Percentiles rank a stretch among this genome's conserved stretches.
phyloP scores from a whole-genome alignment of 352 stramenopile species.

The Phytophthora tentaculata region DNA sequence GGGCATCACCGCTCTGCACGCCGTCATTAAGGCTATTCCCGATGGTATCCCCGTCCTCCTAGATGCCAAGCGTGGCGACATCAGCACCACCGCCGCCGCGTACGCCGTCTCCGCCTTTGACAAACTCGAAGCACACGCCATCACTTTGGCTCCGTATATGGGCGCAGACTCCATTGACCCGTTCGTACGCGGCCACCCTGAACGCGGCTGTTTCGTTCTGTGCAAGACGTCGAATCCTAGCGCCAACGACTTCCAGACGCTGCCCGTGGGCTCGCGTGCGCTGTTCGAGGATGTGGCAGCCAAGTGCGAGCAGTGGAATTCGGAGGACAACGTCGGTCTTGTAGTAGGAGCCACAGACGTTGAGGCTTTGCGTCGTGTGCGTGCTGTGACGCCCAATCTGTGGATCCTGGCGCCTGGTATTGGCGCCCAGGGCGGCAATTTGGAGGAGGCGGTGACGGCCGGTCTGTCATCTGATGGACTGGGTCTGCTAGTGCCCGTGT shows the following conservation, averaged over 20 bases:
- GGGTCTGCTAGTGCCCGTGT: slow-evolving; percentile 97
- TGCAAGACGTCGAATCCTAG: slow-evolving; percentile 99
- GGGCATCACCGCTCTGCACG: slow-evolving; percentile 89
- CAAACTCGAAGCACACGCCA: slow-evolving; percentile 92
- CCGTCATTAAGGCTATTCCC: slow-evolving; percentile 91
- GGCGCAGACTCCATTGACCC: slow-evolving; percentile 97
- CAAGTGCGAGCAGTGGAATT: slow-evolving; percentile 91
- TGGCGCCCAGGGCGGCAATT: slow-evolving; percentile 92
- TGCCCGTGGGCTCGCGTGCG: slow-evolving; percentile 53
- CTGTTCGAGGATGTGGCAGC: slow-evolving; percentile 93
- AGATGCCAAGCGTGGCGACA: slow-evolving; percentile 99
- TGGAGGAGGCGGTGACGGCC: slow-evolving; percentile 89
- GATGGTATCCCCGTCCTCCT: slow-evolving; percentile 95
- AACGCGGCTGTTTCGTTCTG: slow-evolving; percentile 96
- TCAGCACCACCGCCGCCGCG: slow-evolving; percentile 96
- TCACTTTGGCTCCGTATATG: slow-evolving; percentile 99
- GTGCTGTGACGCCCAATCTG: slow-evolving; percentile 83
- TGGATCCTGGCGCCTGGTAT: slow-evolving; percentile 99
- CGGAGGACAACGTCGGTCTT: slow-evolving; percentile 93
- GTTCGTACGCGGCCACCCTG: slow-evolving; percentile 92
- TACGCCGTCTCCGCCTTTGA: slow-evolving; percentile 97
- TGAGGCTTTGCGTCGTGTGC: slow-evolving; percentile 89
- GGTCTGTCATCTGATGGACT: slow-evolving; percentile 88
- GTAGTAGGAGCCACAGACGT: slow-evolving; percentile 98
- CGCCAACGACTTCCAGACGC: slow-evolving; percentile 96